Conservation (phyloP, 1,284 basidiomycete genomes). For the Abortiporus biennis region DNA sequence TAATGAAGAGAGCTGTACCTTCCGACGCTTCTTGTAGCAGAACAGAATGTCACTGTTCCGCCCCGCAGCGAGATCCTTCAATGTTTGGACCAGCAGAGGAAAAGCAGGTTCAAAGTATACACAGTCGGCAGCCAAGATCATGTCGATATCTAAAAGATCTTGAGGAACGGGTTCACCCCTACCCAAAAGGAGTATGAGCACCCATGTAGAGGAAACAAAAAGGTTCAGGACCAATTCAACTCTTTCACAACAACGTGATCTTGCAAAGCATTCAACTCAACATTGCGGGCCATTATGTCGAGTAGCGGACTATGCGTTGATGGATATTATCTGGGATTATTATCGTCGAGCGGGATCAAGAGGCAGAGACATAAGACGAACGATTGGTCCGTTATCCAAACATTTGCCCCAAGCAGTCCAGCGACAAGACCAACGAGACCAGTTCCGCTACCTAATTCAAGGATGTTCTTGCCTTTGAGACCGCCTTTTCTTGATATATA, state of each 20-base stretch:
- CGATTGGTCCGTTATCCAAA: constrained; percentile 88
- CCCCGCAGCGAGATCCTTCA: constrained; percentile 52
- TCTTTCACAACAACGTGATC: constrained; percentile 54
- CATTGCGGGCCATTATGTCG: constrained; percentile 70
- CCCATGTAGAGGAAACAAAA: constrained; percentile 26
- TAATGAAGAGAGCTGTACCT: constrained; percentile 40
- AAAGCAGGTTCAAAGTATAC: constrained; percentile 97
- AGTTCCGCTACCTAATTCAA: constrained; percentile 89
- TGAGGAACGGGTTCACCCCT: constrained; percentile 52
- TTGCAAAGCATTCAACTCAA: constrained; percentile 54
- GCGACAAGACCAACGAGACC: constrained; percentile 86
- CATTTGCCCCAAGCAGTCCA: constrained; percentile 56
- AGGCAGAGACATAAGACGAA: constrained; percentile 36
- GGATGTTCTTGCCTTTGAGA: constrained; percentile 49
- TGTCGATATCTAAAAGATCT: constrained; percentile 45
- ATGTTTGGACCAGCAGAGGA: constrained; percentile 78
- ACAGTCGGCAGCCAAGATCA: constrained; percentile 87
- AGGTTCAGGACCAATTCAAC: constrained; percentile 62
- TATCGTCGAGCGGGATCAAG: constrained; percentile 2
- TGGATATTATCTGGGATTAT: constrained; percentile 9
- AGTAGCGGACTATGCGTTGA: constrained; percentile 54
- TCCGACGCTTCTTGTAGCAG: constrained; percentile 92
- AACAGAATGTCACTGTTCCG: constrained; percentile 70
- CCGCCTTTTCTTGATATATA: constrained; percentile 63
- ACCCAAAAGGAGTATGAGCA: constrained; percentile 14